Base-by-base conservation (phyloP, 805 yeast genomes). In the Priceomyces melissophilus region DNA sequence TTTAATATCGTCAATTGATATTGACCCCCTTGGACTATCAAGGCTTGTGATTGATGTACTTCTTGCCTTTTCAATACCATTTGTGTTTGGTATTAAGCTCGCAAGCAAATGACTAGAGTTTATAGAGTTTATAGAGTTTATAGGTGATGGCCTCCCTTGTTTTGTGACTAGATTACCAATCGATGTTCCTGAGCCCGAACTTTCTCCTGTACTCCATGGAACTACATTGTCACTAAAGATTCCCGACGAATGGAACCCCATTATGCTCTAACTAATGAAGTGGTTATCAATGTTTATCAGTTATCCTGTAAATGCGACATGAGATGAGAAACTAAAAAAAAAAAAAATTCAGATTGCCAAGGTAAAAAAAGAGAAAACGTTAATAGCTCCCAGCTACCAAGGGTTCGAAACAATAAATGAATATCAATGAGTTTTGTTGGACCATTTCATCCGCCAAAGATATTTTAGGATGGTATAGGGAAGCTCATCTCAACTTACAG, bases 21-120 rank as follows among this genome's bases (percentile, higher is more conserved):
- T 67, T 20, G 69, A 63, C 46, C 69, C 69, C 31, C 73, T 53
- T 3, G 72, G 71, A 48, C 65, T 59, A 35, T 63, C 73, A 37
- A 67, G 43, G 48, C 68, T 60, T 13, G 60, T 62, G 10, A 67
- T 58, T 10, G 69, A 62, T 58, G 66, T 55, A 46, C 69, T 61
- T 32, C 73, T 48, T 15, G 53, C 51, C 27, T 56, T 54, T 26
- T 49, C 53, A 13, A 25, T 35, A n/a, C 26, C 25, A 25, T 30
- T 20, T 7, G 38, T 29, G 25, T 5, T 20, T 4, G 25, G 25
- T 8, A 20, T 20, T 20, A 20, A 20, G 27, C 34, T 40, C 14
- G 38, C 41, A 15, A 44, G 38, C 3, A 61, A 57, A 20, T 57
- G 62, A 30, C 50, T 52, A 11, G 67, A 61, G 9, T 57, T 45